Base-by-base conservation (phyloP, 106 monocot species). In the Dendrobium catenatum region DNA sequence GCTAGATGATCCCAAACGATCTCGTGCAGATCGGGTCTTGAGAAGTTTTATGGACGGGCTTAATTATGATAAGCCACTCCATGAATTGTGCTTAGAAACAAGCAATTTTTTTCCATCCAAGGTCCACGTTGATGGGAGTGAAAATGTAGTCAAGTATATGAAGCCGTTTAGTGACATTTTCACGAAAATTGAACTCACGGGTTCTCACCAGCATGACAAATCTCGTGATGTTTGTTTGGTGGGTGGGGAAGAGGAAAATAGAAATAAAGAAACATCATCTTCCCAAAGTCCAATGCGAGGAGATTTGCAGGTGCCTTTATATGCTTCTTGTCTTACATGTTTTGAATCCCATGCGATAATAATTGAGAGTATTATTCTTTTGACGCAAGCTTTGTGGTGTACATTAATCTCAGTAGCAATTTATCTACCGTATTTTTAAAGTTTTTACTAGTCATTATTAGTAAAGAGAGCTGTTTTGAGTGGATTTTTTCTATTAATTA, bases 31-130 rank as follows among this genome's bases (percentile, higher is more conserved):
- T 70, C 33, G 20, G 51, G 87, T 88, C 44, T 77, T 92, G 76
- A 81, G 68, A 73, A 84, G 81, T 79, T 90, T 97, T 55, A 27
- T 82, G 13, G 75, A 83, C 68, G 86, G 84, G 20, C 43, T 78
- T 86, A 83, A 92, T 48, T 91, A 86, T 68, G 81, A 85, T 33
- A 86, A 75, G 81, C 80, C 64, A 33, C 77, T 94, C 73, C 76
- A 73, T 76, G 84, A 88, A 54, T 81, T 89, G 47, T 68, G 66
- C 80, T 2, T 73, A 16, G 82, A 87, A 74, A 55, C 72, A 74
- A 47, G 85, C 64, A 76, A 55, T 20, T 77, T 42, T 43, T 82
- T 79, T 76, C 68, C 87, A 55, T 56, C 70, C 42, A 79, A 82
- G 72, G 31, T 81, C 83, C 75, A 78, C 79, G 16, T 72, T 15